Evolutionary conservation across 352 stramenopile species (phyloP).

Genomic region (Phytophthora europaea): DNA sequence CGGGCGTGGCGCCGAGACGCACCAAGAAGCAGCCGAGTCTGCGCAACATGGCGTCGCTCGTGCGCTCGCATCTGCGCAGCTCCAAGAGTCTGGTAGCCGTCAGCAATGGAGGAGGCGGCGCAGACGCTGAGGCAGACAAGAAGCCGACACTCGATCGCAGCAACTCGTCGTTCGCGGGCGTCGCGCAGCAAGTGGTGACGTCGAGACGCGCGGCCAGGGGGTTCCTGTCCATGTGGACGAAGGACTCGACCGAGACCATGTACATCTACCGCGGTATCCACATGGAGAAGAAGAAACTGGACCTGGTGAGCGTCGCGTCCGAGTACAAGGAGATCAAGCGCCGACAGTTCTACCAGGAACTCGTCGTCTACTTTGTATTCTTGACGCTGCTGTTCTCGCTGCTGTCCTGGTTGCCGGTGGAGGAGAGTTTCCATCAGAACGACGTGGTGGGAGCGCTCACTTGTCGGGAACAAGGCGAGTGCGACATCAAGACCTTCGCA

Average conservation of each 20-base stretch:
- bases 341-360: conserved; percentile 89
- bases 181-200: conserved; percentile 82
- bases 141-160: conserved; percentile 31
- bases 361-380: conserved; percentile 88
- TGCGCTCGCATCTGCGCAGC: conserved; percentile 69
- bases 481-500: conserved; percentile 76
- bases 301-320: conserved; percentile 73
- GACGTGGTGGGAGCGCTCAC: conserved; percentile 83
- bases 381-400: conserved; percentile 82
- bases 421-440: conserved; percentile 89
- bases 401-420: conserved; percentile 80
- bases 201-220: conserved; percentile 73
- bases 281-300: conserved; percentile 93
- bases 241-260: conserved; percentile 47
- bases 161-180: conserved; percentile 73
- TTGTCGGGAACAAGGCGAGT: conserved; percentile 84
- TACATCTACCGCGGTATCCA: conserved; percentile 88
- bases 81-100: conserved; percentile 33
- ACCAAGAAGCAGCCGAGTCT: conserved; percentile 64
- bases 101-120: conserved; percentile 6
- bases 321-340: conserved; percentile 92
- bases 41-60: conserved; percentile 69
- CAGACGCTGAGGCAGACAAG: conserved; percentile 4
- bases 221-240: conserved; percentile 84
- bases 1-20: conserved; percentile 21